Conservation (phyloP, 306 rosid genomes). For the Cucumis sativus region Cucumber_9930_V3 NC_026659.2:27641501-27642000, state of each 20-base stretch:
- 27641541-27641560: conserved; percentile 12
- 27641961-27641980: conserved; percentile 78
- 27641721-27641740: too few species aligned
- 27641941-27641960: conserved; percentile 82
- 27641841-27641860: conserved; percentile 86
- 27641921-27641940: conserved; percentile 48
- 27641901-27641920: conserved; percentile 12
- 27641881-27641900: conserved; percentile 8
- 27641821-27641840: conserved; percentile 81
- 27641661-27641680: conserved; percentile 68
- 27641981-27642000: conserved; percentile 42
- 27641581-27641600: conserved; percentile 21
- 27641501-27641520: conserved; percentile 79
- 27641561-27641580: neutral
- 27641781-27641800: conserved; percentile 85
- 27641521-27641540: conserved; percentile 17
- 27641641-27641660: conserved; percentile 85
- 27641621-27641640: conserved; percentile 85
- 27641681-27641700: conserved; percentile 35
- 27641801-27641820: conserved; percentile 64
- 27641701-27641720: neutral
- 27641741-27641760: neutral
- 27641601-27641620: conserved; percentile 46
- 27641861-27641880: neutral
- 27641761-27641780: conserved; percentile 9